These are phyloP conservation scores for Dendrobium catenatum DNA, from an alignment of 106 monocot genomes.

Conservation along the genomic window DNA sequence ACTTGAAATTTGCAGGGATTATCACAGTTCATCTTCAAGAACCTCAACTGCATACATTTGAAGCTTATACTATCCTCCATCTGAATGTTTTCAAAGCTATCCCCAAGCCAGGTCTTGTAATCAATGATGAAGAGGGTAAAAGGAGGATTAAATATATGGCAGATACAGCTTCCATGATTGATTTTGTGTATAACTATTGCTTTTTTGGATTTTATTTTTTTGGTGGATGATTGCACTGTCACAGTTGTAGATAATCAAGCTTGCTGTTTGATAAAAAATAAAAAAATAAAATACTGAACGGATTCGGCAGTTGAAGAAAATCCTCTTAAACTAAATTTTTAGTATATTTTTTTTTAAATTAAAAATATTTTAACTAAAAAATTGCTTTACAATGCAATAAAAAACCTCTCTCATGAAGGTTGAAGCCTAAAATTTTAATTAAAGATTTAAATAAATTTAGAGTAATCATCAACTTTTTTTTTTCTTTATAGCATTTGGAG, in stretches of 20 bases:
- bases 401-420: no score
- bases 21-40: neutral
- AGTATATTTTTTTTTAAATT: no score
- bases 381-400: no score
- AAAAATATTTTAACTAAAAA: no score
- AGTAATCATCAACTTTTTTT: no score
- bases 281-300: no score
- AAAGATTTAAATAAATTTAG: no score
- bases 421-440: no score
- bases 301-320: neutral
- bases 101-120: no score
- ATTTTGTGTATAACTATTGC: slow-evolving; percentile 3
- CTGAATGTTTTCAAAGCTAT: neutral
- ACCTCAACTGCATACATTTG: neutral
- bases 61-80: neutral
- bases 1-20: neutral
- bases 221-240: no score
- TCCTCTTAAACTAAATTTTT: no score
- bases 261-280: neutral
- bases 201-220: neutral
- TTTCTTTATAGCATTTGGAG: no score
- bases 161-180: neutral
- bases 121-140: neutral
- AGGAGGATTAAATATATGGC: neutral
- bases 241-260: slow-evolving; percentile 5